Base-by-base conservation (phyloP, 2,329 filamentous ascomycete genomes). In the Pyrenochaeta sp. region DNA sequence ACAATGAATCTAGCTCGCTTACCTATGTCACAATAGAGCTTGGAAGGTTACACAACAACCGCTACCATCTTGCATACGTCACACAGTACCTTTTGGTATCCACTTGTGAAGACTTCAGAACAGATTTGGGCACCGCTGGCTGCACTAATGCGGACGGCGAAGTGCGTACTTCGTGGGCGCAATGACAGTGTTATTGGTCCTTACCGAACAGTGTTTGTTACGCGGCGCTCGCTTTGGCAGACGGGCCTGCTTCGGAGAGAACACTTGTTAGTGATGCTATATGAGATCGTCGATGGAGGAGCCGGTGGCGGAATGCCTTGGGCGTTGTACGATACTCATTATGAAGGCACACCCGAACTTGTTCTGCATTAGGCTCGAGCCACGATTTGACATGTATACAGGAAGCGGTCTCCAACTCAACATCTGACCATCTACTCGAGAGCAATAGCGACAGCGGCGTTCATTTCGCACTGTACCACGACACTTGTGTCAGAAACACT, bases 21-120 rank as follows among this genome's bases (percentile, higher is more conserved):
- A 44, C 19, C 3, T 37, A 43, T 56, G 53, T 47, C 39, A 56
- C 42, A 49, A 24, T 19, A 24, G 10, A 9, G 13, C 25, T 8
- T 28, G 28, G 9, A 27, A 12, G 5, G 42, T 44, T 27, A 27
- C 25, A 44, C 42, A 44, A 44, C 12, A 12, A 27, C 42, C 25
- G 25, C 13, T 44, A 44, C 24, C 25, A 27, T 44, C 22, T 43
- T 44, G 42, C 24, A 44, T 27, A 28, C 22, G 42, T 44, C 42
- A 27, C 24, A 44, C 24, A 15, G 10, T 15, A 27, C 42, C 42
- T 3, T 44, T 44, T 22, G 13, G 15, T n/a, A 2, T 19, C 15
- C 36, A 39, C 15, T 39, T n/a, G n/a, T 39, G 36, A 36, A 12
- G 5, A n/a, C 7, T 15, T 15, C 12, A 44, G 42, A 12, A 28